Evolutionary conservation across 192 early-diverging fungal species (phyloP), one percentile per base, ranked within the genome.

Genomic region (Coemansia guatemalensis): DNA sequence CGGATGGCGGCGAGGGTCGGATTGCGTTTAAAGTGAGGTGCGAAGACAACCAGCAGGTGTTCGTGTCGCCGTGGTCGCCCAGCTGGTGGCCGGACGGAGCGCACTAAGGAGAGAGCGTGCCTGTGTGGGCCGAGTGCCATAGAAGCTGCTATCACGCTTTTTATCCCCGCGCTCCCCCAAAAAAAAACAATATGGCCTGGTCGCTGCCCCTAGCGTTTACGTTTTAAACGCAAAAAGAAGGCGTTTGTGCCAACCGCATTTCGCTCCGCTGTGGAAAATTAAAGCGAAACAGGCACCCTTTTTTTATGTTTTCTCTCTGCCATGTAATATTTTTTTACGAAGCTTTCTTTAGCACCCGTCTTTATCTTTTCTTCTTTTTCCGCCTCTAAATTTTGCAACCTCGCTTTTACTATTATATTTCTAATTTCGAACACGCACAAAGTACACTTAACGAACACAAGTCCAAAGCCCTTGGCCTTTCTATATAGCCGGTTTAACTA

Each of bases 41-140:
- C 56, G 71, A 64, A 17, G 67, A 62, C 58, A 68, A 68, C 9
- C 25, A 33, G 27, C 58, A 56, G 20, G 56, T 80, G 49, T 21
- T 24, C 8, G 77, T 73, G 18, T 61, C 57, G 60, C 77, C 77
- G 25, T 80, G 71, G 71, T 23, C 50, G 7, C 77, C 77, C 39
- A 63, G 64, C 57, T 80, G 77, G 77, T 80, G 77, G 77, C 76
- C 75, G 4, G 24, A 39, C 53, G 58, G 26, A 33, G 23, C 56
- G 11, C 22, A 22, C 17, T 51, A 20, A 44, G 39, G 14, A 17
- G 17, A 35, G 26, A 14, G 25, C 6, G 41, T 44, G 41, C 27
- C 23, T 53, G 27, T 12, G 2, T 53, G 23, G 52, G 22, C 23
- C 27, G 23, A 24, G 21, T 27, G 60, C 56, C 39, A 22, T 23